Percentiles rank a stretch among this genome's conserved stretches.
Conservation (phyloP, 2,329 filamentous ascomycete species). For the Graphilbum fragrans region DNA sequence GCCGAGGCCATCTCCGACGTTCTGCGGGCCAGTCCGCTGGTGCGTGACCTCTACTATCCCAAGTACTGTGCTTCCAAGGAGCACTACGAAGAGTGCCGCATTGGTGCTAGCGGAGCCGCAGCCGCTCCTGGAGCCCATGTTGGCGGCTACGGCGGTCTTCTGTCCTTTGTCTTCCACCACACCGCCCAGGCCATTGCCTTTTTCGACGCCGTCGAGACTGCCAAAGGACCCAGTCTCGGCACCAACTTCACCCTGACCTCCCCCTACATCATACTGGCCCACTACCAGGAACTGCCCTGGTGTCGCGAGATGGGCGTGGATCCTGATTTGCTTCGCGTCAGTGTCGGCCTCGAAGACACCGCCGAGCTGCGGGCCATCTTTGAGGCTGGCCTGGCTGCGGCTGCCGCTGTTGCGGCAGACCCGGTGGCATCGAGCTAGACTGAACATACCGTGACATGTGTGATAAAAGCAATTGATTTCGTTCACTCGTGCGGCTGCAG, state of each 20-base stretch:
- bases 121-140: conserved; percentile 47
- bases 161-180: conserved; percentile 70
- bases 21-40: conserved; percentile 44
- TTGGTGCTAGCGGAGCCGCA: conserved; percentile 52
- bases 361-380: conserved; percentile 53
- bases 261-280: conserved; percentile 83
- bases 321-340: conserved; percentile 68
- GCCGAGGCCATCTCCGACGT: conserved; percentile 72
- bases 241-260: conserved; percentile 93
- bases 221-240: conserved; percentile 88
- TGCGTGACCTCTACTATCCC: conserved; percentile 80
- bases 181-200: conserved; percentile 64
- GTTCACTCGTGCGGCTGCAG: too few relatives aligned
- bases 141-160: conserved; percentile 80
- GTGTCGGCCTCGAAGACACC: conserved; percentile 78
- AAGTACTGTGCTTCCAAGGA: conserved; percentile 48
- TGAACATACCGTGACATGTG: too few relatives aligned
- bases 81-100: conserved; percentile 62
- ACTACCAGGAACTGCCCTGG: conserved; percentile 91
- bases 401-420: conserved; percentile 11
- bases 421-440: too few relatives aligned
- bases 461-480: too few relatives aligned
- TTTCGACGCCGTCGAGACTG: conserved; percentile 74
- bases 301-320: conserved; percentile 71
- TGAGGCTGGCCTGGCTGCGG: conserved; percentile 54